Base-by-base conservation (phyloP, 2,329 filamentous ascomycete species). In the Paecilomyces fulvus region DNA sequence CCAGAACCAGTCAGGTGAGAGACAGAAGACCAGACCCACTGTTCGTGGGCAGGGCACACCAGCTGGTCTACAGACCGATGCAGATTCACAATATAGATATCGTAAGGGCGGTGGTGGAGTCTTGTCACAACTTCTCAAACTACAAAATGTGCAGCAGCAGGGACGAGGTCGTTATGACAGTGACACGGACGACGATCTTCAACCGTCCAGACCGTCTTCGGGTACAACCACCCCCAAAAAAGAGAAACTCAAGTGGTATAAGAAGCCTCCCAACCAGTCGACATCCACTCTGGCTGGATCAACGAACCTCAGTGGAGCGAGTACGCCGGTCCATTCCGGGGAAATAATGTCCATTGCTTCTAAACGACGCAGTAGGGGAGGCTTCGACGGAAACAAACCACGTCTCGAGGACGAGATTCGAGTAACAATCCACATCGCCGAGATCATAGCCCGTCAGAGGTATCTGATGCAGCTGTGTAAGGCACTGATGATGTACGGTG, bases 401-500 rank as follows among this genome's bases (percentile, higher is more conserved):
- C 65, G 63, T 9, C 56, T 68, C 2, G 69, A 71, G 49, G 76
- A 83, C 21, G 77, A 83, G 59, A 78, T 81, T 58, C 75, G 77
- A 54, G 82, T 84, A 59, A 83, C 80, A 3, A 75, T 82, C 4
- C 81, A 85, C 65, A 80, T 86, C 58, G 81, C 81, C n/a, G 81
- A 83, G 59, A 92, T 88, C 17, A 80, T 96, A 21, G 84, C 86
- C 51, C 83, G 91, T 1, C 91, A 96, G 64, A 83, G 84, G 50
- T 96, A 95, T 68, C 81, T 96, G 14, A 80, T 92, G 59, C 91
- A 89, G 71, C 81, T 96, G 43, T 96, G 91, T 67, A 84, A 85
- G 33, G 89, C 89, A 0, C 76, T 96, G 55, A 96, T 96, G 90
- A 80, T 84, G 66, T 96, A 89, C 62, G 92, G 92, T 20, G 92